A percentile compares a stretch with the other conserved stretches of the same genome.
Conservation (phyloP, 2,329 filamentous ascomycete species). For the Penicillium sp. region DNA sequence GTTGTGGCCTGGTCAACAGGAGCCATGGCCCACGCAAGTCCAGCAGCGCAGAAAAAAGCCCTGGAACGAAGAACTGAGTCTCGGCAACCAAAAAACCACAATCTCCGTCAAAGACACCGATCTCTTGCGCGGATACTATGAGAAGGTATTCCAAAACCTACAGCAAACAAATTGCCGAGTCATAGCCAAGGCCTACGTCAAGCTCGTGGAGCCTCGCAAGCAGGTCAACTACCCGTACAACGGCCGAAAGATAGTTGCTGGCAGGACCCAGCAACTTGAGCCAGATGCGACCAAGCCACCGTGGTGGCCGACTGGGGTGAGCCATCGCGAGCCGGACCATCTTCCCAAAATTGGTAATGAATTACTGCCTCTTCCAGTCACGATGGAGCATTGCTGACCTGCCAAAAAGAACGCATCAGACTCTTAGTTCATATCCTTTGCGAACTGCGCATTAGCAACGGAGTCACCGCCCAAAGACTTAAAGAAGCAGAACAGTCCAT, state of each 20-base stretch:
- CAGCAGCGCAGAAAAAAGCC: conserved; percentile 3
- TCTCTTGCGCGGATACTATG: conserved; percentile 30
- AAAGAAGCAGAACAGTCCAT: conserved; percentile 40
- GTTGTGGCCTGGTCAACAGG: conserved; percentile 12
- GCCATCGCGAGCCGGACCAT: conserved; percentile 35
- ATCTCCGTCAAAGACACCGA: conserved; percentile 24
- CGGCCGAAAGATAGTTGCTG: conserved; percentile 32
- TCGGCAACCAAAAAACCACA: conserved; percentile 23
- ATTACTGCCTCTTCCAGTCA: background rate
- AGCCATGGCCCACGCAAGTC: background rate
- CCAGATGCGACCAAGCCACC: conserved; percentile 33
- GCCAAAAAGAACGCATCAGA: conserved; percentile 34
- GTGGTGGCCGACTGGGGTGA: conserved; percentile 35
- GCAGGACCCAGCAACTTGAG: conserved; percentile 29
- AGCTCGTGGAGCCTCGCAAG: conserved; percentile 36
- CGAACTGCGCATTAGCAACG: conserved; percentile 33
- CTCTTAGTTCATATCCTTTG: conserved; percentile 41
- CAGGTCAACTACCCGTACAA: conserved; percentile 38
- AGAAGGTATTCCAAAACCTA: conserved; percentile 32
- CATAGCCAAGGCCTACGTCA: conserved; percentile 35
- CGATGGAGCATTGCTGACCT: background rate
- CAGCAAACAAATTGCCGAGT: conserved; percentile 37
- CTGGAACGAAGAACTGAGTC: conserved; percentile 15
- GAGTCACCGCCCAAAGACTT: conserved; percentile 37
- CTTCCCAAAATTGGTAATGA: conserved; percentile 31